These are phyloP conservation scores for Daldinia vernicosa DNA, from an alignment of 495 filamentous ascomycete species.

Conservation along the genomic window DNA sequence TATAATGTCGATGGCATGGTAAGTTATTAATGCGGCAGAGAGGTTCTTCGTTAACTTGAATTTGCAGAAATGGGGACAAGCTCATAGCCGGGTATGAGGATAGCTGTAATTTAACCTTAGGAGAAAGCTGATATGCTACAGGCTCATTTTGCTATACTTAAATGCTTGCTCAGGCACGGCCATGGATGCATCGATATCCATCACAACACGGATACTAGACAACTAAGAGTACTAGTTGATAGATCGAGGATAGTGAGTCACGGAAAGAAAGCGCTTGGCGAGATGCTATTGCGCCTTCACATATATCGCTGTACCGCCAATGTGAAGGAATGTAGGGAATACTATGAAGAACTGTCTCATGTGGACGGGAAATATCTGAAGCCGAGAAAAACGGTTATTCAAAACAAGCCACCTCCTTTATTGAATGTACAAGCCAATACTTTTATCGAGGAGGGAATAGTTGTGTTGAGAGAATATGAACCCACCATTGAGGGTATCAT, in stretches of 20 bases:
- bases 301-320: not conserved
- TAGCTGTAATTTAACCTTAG: not conserved
- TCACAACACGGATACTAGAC: not conserved
- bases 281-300: not conserved
- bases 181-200: not conserved
- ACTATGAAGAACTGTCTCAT: not conserved
- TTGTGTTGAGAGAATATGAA: not conserved
- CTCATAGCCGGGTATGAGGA: not conserved
- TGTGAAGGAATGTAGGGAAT: not conserved
- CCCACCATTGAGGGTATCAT: not conserved
- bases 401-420: not conserved
- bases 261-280: not conserved
- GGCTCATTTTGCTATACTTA: not conserved
- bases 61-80: not conserved
- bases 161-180: not conserved
- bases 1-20: constrained; percentile 54
- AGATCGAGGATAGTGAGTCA: not conserved
- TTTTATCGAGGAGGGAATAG: not conserved
- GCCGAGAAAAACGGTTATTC: not conserved
- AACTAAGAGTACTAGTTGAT: not conserved
- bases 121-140: not conserved
- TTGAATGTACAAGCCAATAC: not conserved
- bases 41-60: not conserved
- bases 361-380: not conserved
- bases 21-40: constrained; percentile 6